A percentile compares a stretch with the other conserved stretches of the same genome.
Conservation (phyloP, 148 eudicot genomes). For the Diospyros kaki region DNA sequence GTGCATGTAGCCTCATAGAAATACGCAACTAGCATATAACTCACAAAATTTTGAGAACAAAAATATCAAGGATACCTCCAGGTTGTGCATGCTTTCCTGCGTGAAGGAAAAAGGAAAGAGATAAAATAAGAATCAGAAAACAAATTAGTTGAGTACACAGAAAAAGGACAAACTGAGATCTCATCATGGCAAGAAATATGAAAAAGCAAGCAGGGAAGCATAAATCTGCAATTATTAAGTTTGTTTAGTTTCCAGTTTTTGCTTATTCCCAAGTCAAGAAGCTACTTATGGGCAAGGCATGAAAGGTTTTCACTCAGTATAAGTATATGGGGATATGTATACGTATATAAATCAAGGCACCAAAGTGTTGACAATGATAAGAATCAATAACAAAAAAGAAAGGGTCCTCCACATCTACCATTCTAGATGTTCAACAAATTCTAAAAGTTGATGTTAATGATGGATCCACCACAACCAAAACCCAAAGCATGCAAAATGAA, state of each 20-base stretch:
- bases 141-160: background rate
- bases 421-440: no score
- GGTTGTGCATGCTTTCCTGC: conserved; percentile 82
- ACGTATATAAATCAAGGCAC: no score
- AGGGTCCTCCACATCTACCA: no score
- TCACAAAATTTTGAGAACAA: background rate
- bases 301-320: background rate
- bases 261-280: background rate
- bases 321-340: no score
- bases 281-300: conserved; percentile 6
- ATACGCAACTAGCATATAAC: background rate
- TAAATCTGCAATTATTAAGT: background rate
- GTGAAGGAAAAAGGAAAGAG: conserved; percentile 13
- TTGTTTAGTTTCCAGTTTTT: background rate
- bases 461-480: no score
- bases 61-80: conserved; percentile 52
- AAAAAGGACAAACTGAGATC: background rate
- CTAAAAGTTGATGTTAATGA: no score
- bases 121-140: background rate
- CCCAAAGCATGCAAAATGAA: no score
- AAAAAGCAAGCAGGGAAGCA: background rate
- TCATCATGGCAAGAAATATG: background rate
- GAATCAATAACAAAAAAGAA: no score
- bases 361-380: no score
- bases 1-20: background rate